phyloP scores from a whole-genome alignment of 805 yeast species.

The Cyberlindnera amylophila region DNA sequence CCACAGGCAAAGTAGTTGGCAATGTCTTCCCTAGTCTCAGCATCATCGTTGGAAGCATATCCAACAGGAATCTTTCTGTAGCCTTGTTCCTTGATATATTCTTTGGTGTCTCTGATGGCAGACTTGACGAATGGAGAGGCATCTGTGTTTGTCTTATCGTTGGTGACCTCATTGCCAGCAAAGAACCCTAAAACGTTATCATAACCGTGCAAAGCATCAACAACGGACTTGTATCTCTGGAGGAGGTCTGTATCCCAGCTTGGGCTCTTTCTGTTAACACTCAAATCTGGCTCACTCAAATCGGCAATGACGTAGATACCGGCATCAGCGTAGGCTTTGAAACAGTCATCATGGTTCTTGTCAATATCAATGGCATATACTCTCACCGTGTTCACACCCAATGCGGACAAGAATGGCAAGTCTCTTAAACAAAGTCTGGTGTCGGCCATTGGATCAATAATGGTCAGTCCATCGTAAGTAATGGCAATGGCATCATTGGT shows the following conservation, averaged over 20 bases:
- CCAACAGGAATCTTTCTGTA: conserved; percentile 90
- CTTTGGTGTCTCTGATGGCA: conserved; percentile 84
- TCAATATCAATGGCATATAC: conserved; percentile 82
- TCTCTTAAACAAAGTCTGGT: conserved; percentile 71
- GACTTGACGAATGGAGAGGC: conserved; percentile 96
- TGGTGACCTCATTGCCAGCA: conserved; percentile 97
- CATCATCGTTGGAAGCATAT: conserved; percentile 87
- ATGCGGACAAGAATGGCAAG: conserved; percentile 64
- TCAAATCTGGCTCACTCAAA: conserved; percentile 76
- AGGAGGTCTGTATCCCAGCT: conserved; percentile 70
- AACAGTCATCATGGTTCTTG: conserved; percentile 70
- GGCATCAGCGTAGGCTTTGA: conserved; percentile 69
- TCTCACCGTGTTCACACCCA: conserved; percentile 75
- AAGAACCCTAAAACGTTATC: conserved; percentile 87
- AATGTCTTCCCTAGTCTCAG: conserved; percentile 68
- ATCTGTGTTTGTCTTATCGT: conserved; percentile 75
- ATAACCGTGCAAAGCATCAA: conserved; percentile 76
- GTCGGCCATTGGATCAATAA: conserved; percentile 77
- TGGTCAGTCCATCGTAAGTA: conserved; percentile 26
- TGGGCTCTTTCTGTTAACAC: conserved; percentile 77
- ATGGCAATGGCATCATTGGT: conserved; percentile 34
- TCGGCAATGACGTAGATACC: conserved; percentile 93
- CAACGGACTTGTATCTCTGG: conserved; percentile 74
- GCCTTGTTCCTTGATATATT: conserved; percentile 59
- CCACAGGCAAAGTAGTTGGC: conserved; percentile 91